phyloP scores from a whole-genome alignment of 148 eudicot genomes.

The Suaeda aralocaspica region DNA sequence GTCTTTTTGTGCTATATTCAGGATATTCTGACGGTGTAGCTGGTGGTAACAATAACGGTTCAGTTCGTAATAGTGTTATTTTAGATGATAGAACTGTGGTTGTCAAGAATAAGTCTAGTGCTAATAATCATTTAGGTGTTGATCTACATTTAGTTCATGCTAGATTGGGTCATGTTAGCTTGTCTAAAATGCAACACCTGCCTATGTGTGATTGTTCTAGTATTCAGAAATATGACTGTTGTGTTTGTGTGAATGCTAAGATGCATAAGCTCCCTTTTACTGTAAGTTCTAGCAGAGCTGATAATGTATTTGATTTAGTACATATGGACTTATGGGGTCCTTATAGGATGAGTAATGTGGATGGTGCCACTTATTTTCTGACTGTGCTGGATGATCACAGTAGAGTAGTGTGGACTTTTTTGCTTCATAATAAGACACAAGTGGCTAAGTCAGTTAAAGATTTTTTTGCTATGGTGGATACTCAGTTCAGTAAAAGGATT shows the following conservation, averaged over 20 bases:
- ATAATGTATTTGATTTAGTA: background rate
- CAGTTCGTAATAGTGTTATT: background rate
- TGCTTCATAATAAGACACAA: background rate
- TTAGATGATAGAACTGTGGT: background rate
- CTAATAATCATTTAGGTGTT: background rate
- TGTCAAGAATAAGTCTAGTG: background rate
- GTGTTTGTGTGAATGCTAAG: background rate
- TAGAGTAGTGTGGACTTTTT: background rate
- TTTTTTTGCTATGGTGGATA: background rate
- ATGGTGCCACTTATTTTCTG: background rate
- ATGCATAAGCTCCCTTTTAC: background rate
- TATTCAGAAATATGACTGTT: background rate
- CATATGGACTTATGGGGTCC: constrained; percentile 14
- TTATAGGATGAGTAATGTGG: background rate
- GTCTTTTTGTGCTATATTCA: background rate
- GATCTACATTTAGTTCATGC: background rate
- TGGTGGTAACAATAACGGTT: too few species aligned
- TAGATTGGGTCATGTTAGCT: background rate
- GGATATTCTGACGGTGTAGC: too few species aligned
- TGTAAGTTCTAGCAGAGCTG: background rate
- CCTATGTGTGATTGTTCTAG: background rate
- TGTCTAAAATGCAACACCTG: background rate
- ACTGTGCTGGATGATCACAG: background rate
- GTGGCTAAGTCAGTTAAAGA: background rate
- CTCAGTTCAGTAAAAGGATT: background rate